These are phyloP conservation scores for Russula sp. DNA, from an alignment of 768 basidiomycete genomes.

Conservation along the genomic window DNA sequence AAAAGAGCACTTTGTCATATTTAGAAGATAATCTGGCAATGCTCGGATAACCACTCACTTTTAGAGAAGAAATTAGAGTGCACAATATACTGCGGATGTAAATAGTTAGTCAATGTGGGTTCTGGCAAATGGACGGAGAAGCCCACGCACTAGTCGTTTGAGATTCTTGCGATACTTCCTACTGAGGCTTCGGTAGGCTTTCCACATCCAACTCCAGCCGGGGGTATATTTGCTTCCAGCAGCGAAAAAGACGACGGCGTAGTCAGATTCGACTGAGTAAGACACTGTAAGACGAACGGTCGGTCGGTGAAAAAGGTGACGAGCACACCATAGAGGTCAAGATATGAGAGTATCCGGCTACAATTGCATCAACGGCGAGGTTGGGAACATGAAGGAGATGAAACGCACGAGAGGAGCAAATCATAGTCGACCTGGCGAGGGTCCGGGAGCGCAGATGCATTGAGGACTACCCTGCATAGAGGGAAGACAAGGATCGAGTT, in stretches of 20 bases:
- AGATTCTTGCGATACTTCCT: conserved; percentile 85
- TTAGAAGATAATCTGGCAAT: conserved; percentile 6
- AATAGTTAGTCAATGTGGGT: conserved; percentile 11
- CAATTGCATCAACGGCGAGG: conserved; percentile 5
- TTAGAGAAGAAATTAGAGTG: conserved; percentile 86
- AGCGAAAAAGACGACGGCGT: conserved; percentile 81
- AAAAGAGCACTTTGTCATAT: conserved; percentile 64
- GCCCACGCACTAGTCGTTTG: conserved; percentile 59
- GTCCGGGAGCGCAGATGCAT: conserved; percentile 77
- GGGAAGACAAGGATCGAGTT: neutral
- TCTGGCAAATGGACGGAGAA: neutral
- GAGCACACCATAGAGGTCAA: conserved; percentile 67
- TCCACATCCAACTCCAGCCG: conserved; percentile 89
- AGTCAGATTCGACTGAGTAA: conserved; percentile 78
- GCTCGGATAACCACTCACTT: conserved; percentile 37
- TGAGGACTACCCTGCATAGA: conserved; percentile 65
- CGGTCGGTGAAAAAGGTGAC: neutral
- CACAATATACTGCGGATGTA: conserved; percentile 58
- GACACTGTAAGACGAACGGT: neutral
- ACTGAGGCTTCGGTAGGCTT: conserved; percentile 72
- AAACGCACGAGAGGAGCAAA: conserved; percentile 52
- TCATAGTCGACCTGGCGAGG: conserved; percentile 73
- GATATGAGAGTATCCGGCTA: conserved; percentile 71
- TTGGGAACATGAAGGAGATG: conserved; percentile 15
- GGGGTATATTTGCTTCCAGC: conserved; percentile 70